Percentiles rank a stretch among this genome's conserved stretches.
Conservation (phyloP, 1,284 basidiomycete genomes). For the Cryptococcus wingfieldii region DNA sequence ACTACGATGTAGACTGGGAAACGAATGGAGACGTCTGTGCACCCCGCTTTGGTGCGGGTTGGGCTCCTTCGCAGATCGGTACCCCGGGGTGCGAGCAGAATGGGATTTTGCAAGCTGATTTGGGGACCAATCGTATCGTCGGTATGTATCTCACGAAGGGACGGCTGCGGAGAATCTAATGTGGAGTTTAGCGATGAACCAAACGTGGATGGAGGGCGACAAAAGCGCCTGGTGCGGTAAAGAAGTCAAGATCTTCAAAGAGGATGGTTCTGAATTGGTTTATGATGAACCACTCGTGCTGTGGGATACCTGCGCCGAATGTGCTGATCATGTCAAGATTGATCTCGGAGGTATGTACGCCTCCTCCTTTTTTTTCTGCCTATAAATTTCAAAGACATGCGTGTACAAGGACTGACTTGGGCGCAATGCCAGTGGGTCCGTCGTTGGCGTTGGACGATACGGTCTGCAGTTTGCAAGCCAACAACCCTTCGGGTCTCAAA, state of each 20-base stretch:
- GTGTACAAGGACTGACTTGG: not conserved
- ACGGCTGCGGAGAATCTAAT: not conserved
- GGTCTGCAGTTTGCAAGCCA: not conserved
- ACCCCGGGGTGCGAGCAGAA: slow-evolving; percentile 5
- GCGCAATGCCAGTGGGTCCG: not conserved
- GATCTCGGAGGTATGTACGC: slow-evolving; percentile 11
- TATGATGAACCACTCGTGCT: slow-evolving; percentile 24
- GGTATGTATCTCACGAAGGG: slow-evolving; percentile 8
- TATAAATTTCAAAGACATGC: not conserved
- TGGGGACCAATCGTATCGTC: slow-evolving; percentile 16
- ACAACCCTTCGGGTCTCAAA: slow-evolving; percentile 1
- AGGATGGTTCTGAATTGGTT: slow-evolving; percentile 1
- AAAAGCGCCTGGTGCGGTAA: slow-evolving; percentile 13
- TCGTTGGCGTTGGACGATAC: not conserved
- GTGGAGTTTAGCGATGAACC: slow-evolving; percentile 4
- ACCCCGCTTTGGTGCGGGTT: slow-evolving; percentile 1
- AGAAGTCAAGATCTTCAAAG: slow-evolving; percentile 7
- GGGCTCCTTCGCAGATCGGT: slow-evolving; percentile 2
- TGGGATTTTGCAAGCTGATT: not conserved
- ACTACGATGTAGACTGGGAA: not conserved
- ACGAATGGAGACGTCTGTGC: not conserved
- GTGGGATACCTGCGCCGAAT: slow-evolving; percentile 24
- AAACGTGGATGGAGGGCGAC: slow-evolving; percentile 4
- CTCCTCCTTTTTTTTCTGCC: not conserved
- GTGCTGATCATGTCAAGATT: slow-evolving; percentile 10